These are phyloP conservation scores for Phytophthora lateralis DNA, from an alignment of 352 stramenopile genomes.

Conservation along the genomic window DNA sequence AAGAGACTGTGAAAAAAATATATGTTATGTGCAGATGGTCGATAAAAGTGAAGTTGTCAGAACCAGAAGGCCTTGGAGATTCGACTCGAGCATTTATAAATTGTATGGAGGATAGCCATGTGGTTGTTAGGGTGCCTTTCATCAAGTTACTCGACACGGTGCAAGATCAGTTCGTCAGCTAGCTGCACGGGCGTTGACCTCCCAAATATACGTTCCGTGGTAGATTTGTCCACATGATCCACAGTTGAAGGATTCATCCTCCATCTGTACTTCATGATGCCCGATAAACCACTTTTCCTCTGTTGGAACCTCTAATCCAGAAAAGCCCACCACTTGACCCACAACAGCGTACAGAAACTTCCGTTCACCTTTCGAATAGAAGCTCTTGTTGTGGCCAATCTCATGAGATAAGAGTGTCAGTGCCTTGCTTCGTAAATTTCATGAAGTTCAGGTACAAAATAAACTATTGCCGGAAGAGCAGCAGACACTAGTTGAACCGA, in stretches of 20 bases:
- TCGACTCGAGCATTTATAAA: too few relatives aligned
- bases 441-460: too few relatives aligned
- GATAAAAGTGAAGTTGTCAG: too few relatives aligned
- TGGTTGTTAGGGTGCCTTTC: too few relatives aligned
- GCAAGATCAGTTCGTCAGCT: too few relatives aligned
- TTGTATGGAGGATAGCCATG: too few relatives aligned
- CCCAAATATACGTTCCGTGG: not conserved
- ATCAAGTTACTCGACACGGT: too few relatives aligned
- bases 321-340: not conserved
- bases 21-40: too few relatives aligned
- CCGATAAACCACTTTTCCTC: conserved; percentile 7
- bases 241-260: not conserved
- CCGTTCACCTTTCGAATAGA: conserved; percentile 1
- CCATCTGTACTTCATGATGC: not conserved
- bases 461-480: too few relatives aligned
- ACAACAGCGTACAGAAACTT: not conserved
- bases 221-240: conserved; percentile 7
- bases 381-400: conserved; percentile 1
- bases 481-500: too few relatives aligned
- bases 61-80: too few relatives aligned
- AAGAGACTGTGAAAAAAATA: too few relatives aligned
- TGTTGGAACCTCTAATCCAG: not conserved
- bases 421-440: not conserved
- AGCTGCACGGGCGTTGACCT: not conserved
- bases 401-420: conserved; percentile 3